phyloP scores from a whole-genome alignment of 805 yeast genomes.

The Nakazawaea ishiwadae region DNA sequence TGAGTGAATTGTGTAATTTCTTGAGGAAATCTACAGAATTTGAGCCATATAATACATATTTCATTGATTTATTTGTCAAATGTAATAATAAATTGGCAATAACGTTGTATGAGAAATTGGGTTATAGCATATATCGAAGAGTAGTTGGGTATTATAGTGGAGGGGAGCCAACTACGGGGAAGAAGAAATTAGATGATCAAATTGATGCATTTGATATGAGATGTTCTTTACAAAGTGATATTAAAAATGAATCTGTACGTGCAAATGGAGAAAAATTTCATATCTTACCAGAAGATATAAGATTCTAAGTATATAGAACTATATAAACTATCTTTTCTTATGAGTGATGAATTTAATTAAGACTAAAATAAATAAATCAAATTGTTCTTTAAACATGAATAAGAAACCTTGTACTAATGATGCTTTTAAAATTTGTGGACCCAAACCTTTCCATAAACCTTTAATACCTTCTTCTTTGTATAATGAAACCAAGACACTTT shows the following conservation, averaged over 20 bases:
- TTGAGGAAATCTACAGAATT: constrained; percentile 70
- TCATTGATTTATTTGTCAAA: constrained; percentile 88
- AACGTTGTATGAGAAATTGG: constrained; percentile 77
- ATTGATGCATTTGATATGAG: constrained; percentile 91
- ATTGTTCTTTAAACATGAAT: constrained; percentile 75
- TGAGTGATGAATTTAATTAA: constrained; percentile 9
- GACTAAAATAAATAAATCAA: constrained; percentile 19
- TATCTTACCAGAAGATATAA: constrained; percentile 64
- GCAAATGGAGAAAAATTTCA: constrained; percentile 54
- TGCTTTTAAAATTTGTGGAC: constrained; percentile 78
- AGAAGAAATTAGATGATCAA: constrained; percentile 51
- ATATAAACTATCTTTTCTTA: background rate
- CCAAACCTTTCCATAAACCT: constrained; percentile 75
- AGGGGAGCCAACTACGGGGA: constrained; percentile 44
- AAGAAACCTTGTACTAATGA: constrained; percentile 80
- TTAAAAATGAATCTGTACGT: constrained; percentile 46
- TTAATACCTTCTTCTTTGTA: constrained; percentile 57
- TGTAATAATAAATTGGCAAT: constrained; percentile 80
- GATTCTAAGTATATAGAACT: constrained; percentile 32
- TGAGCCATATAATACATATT: constrained; percentile 73
- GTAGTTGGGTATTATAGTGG: constrained; percentile 75
- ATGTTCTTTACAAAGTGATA: constrained; percentile 55
- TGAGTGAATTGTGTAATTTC: constrained; percentile 70
- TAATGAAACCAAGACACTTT: constrained; percentile 56
- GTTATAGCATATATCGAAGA: constrained; percentile 78